phyloP scores from a whole-genome alignment of 495 filamentous ascomycete species.

The Aspergillus sclerotiicarbonarius region DNA sequence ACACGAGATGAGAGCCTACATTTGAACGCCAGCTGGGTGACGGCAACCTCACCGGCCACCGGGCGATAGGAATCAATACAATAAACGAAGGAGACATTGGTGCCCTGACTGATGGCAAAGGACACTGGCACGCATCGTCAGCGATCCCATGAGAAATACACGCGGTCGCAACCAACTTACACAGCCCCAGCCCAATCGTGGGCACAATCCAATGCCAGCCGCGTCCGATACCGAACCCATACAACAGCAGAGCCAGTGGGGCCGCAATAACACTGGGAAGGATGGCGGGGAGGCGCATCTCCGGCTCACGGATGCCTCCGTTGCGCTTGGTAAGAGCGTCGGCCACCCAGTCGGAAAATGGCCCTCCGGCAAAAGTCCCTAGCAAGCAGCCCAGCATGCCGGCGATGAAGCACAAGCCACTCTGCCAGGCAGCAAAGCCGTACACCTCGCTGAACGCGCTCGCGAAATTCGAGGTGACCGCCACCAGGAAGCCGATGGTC shows the following conservation, averaged over 20 bases:
- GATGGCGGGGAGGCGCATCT: slow-evolving; percentile 49
- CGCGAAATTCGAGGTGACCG: neutral
- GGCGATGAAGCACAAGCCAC: neutral
- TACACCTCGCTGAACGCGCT: neutral
- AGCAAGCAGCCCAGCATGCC: neutral
- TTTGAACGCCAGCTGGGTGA: neutral
- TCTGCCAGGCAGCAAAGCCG: neutral
- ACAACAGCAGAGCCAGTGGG: neutral
- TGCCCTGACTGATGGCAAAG: neutral
- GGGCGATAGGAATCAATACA: neutral
- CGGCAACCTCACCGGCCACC: neutral
- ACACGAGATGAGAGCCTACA: neutral
- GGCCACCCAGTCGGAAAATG: slow-evolving; percentile 46
- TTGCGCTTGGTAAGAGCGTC: slow-evolving; percentile 50
- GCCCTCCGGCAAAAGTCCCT: neutral
- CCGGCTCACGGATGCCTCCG: slow-evolving; percentile 51
- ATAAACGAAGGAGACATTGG: neutral
- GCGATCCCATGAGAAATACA: neutral
- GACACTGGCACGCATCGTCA: neutral
- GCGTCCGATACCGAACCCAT: neutral
- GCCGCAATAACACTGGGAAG: neutral
- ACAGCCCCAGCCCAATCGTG: neutral
- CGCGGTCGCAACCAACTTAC: neutral
- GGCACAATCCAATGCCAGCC: slow-evolving; percentile 1
- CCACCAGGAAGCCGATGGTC: neutral